phyloP scores from a whole-genome alignment of 2,329 filamentous ascomycete genomes.

The Penicillium nordicum region DNA sequence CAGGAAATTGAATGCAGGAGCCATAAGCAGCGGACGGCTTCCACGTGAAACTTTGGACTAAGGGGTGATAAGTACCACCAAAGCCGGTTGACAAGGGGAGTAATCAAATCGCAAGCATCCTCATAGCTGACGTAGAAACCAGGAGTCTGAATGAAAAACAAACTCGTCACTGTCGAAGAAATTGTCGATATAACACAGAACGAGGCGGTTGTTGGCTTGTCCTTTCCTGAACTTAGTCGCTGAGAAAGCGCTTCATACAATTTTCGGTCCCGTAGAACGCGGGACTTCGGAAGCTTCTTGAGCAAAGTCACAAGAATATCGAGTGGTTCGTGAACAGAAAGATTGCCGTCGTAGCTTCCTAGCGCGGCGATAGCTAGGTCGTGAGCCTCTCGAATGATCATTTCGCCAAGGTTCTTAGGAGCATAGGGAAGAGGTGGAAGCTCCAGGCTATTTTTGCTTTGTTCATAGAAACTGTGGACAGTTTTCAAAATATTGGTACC shows the following conservation, averaged over 20 bases:
- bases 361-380: conserved; percentile 35
- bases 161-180: conserved; percentile 49
- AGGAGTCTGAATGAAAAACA: conserved; percentile 37
- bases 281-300: conserved; percentile 39
- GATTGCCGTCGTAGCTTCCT: conserved; percentile 21
- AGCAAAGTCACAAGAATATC: conserved; percentile 56
- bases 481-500: conserved; percentile 53
- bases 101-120: conserved; percentile 60
- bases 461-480: conserved; percentile 65
- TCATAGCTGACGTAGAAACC: conserved; percentile 40
- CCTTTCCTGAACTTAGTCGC: conserved; percentile 21
- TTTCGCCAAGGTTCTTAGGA: conserved; percentile 54
- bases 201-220: conserved; percentile 28
- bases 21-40: conserved; percentile 83
- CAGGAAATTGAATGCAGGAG: conserved; percentile 72
- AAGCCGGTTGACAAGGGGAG: conserved; percentile 65
- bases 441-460: conserved; percentile 68
- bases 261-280: conserved; percentile 32
- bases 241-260: conserved; percentile 36
- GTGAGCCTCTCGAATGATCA: conserved; percentile 61
- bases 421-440: conserved; percentile 59
- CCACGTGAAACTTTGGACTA: conserved; percentile 89
- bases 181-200: conserved; percentile 39
- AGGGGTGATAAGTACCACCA: conserved; percentile 81
- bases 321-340: conserved; percentile 56